Base-by-base conservation (phyloP, 177 flowering plant genomes). In the Vitis hybrid region DNA sequence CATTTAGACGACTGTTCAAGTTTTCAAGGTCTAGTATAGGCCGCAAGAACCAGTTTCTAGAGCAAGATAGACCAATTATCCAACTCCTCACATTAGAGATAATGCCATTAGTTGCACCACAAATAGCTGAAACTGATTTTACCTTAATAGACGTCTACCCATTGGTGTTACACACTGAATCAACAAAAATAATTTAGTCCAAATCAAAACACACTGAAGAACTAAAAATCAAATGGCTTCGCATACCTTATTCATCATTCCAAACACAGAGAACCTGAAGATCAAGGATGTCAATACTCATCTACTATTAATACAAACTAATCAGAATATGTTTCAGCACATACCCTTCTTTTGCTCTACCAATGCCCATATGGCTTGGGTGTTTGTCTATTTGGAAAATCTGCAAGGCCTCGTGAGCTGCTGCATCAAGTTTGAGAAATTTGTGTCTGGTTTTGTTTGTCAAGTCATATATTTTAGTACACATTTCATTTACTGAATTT, bases 311-410 rank as follows among this genome's bases (percentile, higher is more conserved):
- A 67, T 9, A 55, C 24, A 46, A 63, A 57, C 53, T 49, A n/a
- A 24, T 15, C 10, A 41, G 12, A 21, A 65, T 18, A 52, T 15
- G 9, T 50, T 61, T 59, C 27, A 61, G 10, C 30, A 53, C 18
- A 74, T 84, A 93, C 99, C 99, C 98, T 89, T 95, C 98, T 82
- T 95, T 95, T 69, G 98, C 86, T 83, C 94, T 88, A 59, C 99
- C 99, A 75, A 95, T 95, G 49, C 99, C 99, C 99, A 95, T 95
- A 76, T 90, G 96, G 79, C 98, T 96, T 61, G 99, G 97, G 78
- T 96, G 99, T 74, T 96, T 96, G 83, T 96, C 99, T 27, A 78
- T 79, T 80, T 93, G 99, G 76, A 93, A 93, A 74, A 96, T 92
- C 79, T 93, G 99, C 77, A 96, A 78, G 64, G 95, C 91, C 71